A percentile compares a stretch with the other conserved stretches of the same genome.
Conservation (phyloP, 768 basidiomycete genomes). For the Tylopilus balloui region DNA sequence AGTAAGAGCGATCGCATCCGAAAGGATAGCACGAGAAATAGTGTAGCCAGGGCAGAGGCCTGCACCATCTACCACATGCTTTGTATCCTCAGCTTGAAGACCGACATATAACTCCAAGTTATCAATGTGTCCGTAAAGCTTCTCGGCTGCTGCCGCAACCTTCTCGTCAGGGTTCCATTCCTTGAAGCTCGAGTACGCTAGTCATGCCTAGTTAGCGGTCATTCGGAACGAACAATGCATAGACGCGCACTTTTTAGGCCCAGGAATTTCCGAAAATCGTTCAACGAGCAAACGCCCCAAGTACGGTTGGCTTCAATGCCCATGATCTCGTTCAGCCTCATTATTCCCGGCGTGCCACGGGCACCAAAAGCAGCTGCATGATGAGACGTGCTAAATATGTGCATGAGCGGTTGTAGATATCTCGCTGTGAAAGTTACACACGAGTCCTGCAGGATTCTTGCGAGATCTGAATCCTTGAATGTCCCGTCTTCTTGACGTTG, state of each 20-base stretch:
- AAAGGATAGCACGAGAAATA: conserved; percentile 78
- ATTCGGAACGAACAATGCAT: not conserved
- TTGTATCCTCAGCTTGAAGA: conserved; percentile 72
- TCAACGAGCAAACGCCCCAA: conserved; percentile 82
- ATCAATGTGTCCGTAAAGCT: conserved; percentile 71
- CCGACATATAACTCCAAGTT: conserved; percentile 79
- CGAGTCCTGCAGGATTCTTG: conserved; percentile 63
- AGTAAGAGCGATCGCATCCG: conserved; percentile 82
- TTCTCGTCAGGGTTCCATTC: conserved; percentile 79
- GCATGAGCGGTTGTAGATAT: not conserved
- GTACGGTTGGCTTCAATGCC: conserved; percentile 70
- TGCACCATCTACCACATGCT: conserved; percentile 71
- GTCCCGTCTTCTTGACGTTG: conserved; percentile 50
- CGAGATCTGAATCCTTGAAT: conserved; percentile 71
- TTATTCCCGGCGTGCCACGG: conserved; percentile 66
- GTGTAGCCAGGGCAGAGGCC: conserved; percentile 88
- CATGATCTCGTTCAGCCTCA: conserved; percentile 80
- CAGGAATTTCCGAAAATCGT: conserved; percentile 80
- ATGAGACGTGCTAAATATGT: conserved; percentile 52
- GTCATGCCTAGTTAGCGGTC: not conserved
- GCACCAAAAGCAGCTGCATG: conserved; percentile 74
- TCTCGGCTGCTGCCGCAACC: conserved; percentile 69
- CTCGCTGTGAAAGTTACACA: conserved; percentile 34
- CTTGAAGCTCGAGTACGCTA: conserved; percentile 64
- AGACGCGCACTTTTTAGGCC: conserved; percentile 62